Evolutionary conservation across 169 alveolate genomes (phyloP).

Genomic region (Theileria luwenshuni): DNA sequence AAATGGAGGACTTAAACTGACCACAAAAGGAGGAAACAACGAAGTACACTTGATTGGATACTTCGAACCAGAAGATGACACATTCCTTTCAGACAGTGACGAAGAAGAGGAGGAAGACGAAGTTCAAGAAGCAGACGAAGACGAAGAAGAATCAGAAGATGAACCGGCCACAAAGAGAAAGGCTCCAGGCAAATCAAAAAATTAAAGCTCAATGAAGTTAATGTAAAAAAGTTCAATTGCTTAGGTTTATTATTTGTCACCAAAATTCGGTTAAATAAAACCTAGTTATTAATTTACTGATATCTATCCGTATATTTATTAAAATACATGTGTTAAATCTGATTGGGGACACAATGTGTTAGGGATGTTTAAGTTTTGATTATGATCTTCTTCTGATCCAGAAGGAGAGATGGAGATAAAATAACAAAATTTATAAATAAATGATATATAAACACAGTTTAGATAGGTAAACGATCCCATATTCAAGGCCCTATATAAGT

Average conservation of each 20-base stretch:
- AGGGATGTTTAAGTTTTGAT: too few species aligned
- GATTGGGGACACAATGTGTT: too few species aligned
- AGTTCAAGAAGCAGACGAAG: constrained; percentile 78
- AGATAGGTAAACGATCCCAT: neutral
- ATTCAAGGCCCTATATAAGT: constrained; percentile 18
- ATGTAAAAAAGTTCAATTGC: too few species aligned
- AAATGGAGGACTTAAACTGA: constrained; percentile 75
- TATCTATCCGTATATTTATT: too few species aligned
- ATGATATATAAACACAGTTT: neutral
- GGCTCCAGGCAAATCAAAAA: constrained; percentile 44
- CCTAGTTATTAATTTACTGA: too few species aligned
- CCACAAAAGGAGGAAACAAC: constrained; percentile 84
- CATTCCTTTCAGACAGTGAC: constrained; percentile 74
- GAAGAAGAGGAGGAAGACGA: constrained; percentile 83
- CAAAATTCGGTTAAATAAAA: too few species aligned
- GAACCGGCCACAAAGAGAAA: constrained; percentile 71
- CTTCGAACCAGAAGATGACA: constrained; percentile 83
- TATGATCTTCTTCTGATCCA: too few species aligned
- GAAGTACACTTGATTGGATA: constrained; percentile 89
- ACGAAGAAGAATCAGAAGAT: constrained; percentile 73
- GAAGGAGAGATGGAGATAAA: too few species aligned
- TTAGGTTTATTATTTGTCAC: too few species aligned
- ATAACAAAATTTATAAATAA: too few species aligned
- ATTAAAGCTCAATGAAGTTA: too few species aligned
- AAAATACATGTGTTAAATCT: too few species aligned